phyloP scores from a whole-genome alignment of 2,329 filamentous ascomycete species.

The Metarhizium brunneum region DNA sequence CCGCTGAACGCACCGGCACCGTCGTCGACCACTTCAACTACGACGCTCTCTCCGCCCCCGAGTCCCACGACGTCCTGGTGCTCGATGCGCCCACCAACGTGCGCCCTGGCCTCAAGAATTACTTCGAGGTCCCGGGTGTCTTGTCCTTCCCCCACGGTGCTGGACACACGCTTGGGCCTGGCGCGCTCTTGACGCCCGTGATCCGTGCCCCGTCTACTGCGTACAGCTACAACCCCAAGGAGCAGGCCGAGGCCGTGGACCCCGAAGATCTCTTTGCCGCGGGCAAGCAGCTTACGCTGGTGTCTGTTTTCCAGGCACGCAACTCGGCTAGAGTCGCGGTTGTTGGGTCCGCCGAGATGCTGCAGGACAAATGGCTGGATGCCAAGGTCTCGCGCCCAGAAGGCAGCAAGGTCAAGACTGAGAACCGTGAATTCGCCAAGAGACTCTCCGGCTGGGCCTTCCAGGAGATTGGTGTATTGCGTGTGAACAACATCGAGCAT shows the following conservation, averaged over 20 bases:
- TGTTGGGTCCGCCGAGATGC: conserved; percentile 75
- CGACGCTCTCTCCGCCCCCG: conserved; percentile 64
- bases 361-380: conserved; percentile 84
- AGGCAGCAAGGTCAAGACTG: conserved; percentile 48
- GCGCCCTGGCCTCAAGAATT: conserved; percentile 63
- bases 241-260: conserved; percentile 56
- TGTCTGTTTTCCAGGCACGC: conserved; percentile 82
- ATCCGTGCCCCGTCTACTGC: conserved; percentile 74
- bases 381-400: conserved; percentile 60
- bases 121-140: conserved; percentile 54
- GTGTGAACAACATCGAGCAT: conserved; percentile 77
- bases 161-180: conserved; percentile 72
- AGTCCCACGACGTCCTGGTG: conserved; percentile 82
- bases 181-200: conserved; percentile 70
- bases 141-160: conserved; percentile 76
- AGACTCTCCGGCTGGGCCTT: conserved; percentile 91
- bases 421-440: conserved; percentile 79
- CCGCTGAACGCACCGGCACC: conserved; percentile 71
- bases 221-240: conserved; percentile 91
- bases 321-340: conserved; percentile 88
- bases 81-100: conserved; percentile 58
- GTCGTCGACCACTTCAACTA: conserved; percentile 96
- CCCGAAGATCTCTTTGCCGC: conserved; percentile 75
- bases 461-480: conserved; percentile 83
- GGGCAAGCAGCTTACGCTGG: conserved; percentile 72